Evolutionary conservation across 805 yeast species (phyloP), one percentile per base, ranked within the genome.

Genomic region (Candida chilensis): DNA sequence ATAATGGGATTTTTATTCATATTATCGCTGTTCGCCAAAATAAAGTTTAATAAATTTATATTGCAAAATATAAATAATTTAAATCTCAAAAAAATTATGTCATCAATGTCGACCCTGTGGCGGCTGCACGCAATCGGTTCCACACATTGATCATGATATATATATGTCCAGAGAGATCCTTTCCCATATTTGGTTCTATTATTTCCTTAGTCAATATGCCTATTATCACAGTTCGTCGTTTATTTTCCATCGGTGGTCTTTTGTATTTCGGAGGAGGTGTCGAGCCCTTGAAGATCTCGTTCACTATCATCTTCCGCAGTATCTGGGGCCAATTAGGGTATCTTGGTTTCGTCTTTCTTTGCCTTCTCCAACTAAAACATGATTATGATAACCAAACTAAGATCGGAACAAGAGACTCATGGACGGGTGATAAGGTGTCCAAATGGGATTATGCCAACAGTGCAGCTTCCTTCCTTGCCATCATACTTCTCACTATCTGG

Each of bases 1-100:
- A 51, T 17, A 24, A 45, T 54, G 1, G 59, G 57, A 30, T 50
- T 40, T 30, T 33, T 39, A 30, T 27, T 36, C 44, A 39, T 42
- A 34, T 35, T 27, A 35, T 38, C 5, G 39, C 44, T 19, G 21
- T 19, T 8, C 21, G 8, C 11, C 10, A 19, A 8, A 8, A 19
- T 19, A 8, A 11, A 19, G 11, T 19, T 19, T 8, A 19, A 11
- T 19, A 19, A 8, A 8, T 19, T 11, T 19, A 8, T 19, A 11
- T 19, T 19, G 11, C 11, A 19, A 11, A 8, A 19, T 19, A 19
- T 19, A 19, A 8, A 19, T 19, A 8, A 19, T 19, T 19, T 8
- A 19, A 19, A 8, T 8, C 10, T 19, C 11, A 11, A 19, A 8
- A 11, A 19, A 19, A 19, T 19, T 11, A 19, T 19, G 21, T 8